phyloP scores from a whole-genome alignment of 148 eudicot species.

The Nepenthes gracilis region DNA sequence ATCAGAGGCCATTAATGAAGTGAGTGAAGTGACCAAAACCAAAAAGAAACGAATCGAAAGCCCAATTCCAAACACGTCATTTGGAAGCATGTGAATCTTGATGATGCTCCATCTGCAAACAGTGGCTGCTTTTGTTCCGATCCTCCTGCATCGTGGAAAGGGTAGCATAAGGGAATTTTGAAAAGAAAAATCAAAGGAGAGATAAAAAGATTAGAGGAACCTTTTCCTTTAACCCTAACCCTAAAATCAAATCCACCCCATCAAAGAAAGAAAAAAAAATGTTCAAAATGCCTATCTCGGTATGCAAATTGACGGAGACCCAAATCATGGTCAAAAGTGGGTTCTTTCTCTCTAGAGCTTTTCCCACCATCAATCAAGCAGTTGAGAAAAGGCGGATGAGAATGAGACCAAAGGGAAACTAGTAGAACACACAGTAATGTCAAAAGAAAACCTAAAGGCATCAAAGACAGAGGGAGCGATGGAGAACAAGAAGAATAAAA shows the following conservation, averaged over 20 bases:
- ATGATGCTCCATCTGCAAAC: constrained; percentile 87
- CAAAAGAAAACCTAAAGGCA: too few relatives aligned
- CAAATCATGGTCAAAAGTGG: not conserved
- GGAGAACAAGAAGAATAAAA: not conserved
- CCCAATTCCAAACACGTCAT: constrained; percentile 4
- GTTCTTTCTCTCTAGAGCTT: too few relatives aligned
- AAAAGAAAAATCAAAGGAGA: not conserved
- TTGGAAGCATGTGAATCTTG: constrained; percentile 62
- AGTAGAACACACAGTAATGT: too few relatives aligned
- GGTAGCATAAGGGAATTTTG: too few relatives aligned
- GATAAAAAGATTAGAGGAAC: not conserved
- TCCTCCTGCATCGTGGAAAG: constrained; percentile 1
- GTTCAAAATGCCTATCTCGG: constrained; percentile 7
- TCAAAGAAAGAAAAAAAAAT: constrained; percentile 1
- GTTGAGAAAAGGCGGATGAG: not conserved
- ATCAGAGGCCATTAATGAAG: constrained; percentile 1
- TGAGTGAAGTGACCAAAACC: not conserved
- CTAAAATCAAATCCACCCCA: too few relatives aligned
- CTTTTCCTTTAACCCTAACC: too few relatives aligned
- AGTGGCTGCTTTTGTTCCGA: constrained; percentile 27
- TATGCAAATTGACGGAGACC: not conserved
- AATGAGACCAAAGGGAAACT: not conserved
- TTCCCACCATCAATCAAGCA: too few relatives aligned
- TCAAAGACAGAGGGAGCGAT: too few relatives aligned
- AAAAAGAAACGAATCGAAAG: not conserved